A percentile compares a stretch with the other conserved stretches of the same genome.
These are phyloP conservation scores for Podaxis carcinomalis DNA, from an alignment of 768 basidiomycete genomes.

Conservation along the genomic window DNA sequence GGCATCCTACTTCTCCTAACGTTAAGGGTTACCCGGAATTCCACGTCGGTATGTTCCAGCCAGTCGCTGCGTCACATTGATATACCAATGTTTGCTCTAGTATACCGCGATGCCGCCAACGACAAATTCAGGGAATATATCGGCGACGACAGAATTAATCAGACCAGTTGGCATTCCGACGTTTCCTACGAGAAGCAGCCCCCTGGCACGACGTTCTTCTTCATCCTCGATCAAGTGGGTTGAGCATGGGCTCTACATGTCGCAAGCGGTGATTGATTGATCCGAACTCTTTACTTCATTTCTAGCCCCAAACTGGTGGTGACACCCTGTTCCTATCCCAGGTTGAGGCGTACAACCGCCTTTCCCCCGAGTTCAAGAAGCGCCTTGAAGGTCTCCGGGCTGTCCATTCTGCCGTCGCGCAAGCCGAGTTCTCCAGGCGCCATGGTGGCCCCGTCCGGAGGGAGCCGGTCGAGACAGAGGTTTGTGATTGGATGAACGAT, in stretches of 20 bases:
- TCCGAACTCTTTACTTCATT: conserved; percentile 11
- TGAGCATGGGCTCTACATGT: not conserved
- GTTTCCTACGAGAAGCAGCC: conserved; percentile 57
- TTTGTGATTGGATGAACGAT: conserved; percentile 15
- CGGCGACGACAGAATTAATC: conserved; percentile 36
- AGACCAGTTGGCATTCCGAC: conserved; percentile 51
- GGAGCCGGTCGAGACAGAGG: conserved; percentile 45
- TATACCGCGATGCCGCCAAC: conserved; percentile 46
- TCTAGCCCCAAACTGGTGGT: conserved; percentile 34
- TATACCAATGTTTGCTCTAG: conserved; percentile 18
- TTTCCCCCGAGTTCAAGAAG: conserved; percentile 54
- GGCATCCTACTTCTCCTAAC: conserved; percentile 46
- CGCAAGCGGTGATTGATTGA: too few relatives aligned
- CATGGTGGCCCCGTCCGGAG: conserved; percentile 44
- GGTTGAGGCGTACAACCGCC: conserved; percentile 55
- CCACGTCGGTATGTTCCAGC: conserved; percentile 43
- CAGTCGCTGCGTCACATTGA: not conserved
- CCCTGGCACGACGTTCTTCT: conserved; percentile 54
- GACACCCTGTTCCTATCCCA: conserved; percentile 56
- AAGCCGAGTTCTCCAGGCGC: conserved; percentile 42
- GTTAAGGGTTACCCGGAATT: conserved; percentile 55
- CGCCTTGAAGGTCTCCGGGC: conserved; percentile 54
- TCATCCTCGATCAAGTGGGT: conserved; percentile 44
- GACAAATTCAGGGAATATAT: conserved; percentile 40
- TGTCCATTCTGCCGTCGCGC: conserved; percentile 50